Base-by-base conservation (phyloP, 768 basidiomycete genomes). In the Amyloporia xantha region DNA sequence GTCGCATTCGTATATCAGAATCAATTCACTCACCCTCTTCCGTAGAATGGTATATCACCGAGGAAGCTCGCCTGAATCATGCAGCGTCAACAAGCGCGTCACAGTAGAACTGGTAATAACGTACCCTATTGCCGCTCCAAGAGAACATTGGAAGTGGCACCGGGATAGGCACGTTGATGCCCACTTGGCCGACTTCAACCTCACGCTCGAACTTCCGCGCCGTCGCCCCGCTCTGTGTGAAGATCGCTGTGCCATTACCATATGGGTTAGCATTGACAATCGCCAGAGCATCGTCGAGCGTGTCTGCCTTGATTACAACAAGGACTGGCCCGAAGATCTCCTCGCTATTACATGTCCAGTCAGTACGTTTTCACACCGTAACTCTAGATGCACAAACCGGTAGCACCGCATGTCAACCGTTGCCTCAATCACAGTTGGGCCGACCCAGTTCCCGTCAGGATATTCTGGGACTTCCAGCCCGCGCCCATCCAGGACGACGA, bases 271-370 rank as follows among this genome's bases (percentile, higher is more conserved):
- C 68, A 69, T 98, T 98, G 67, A 98, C 84, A 52, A 95, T 82
- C 37, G 81, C 78, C 51, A 97, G 75, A 11, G 92, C 94, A 51
- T 95, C 91, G 53, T 97, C 93, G 37, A 98, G 71, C 0, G 84
- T 90, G 27, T 92, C 81, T 4, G 84, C 89, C 41, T 77, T 74
- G 47, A 97, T 61, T 48, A 94, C 73, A 9, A 85, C 72, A 24
- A 98, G 73, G 1, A 84, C 95, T 1, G 95, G 95, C 12, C 93
- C 95, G 56, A 98, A 98, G 50, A 97, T 95, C 62, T 97, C 95
- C 62, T 93, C 83, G 53, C 92, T 94, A 53, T 13, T 26, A 25
- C 23, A 41, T 2, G n/a, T 19, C 9, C 35, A 51, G 50, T 52
- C 33, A 51, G 35, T 10, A 39, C 2, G 6, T 20, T 11, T 12